Conservation (phyloP, 371 early-diverging fungal species). For the Mucor sp. region DNA sequence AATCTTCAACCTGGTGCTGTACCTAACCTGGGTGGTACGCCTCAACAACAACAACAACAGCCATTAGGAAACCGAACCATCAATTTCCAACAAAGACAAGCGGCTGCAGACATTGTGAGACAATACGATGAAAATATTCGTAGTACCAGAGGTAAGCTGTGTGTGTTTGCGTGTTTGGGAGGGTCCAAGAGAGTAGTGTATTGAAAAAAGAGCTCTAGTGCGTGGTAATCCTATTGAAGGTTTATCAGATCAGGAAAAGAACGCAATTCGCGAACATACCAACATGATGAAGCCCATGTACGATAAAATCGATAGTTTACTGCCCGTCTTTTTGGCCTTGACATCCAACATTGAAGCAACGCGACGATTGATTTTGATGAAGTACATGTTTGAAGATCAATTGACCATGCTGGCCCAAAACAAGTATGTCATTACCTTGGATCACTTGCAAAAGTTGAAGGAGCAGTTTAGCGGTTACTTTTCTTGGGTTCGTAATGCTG, state of each 20-base stretch:
- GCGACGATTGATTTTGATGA: constrained; percentile 55
- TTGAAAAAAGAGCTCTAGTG: constrained; percentile 16
- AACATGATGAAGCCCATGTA: constrained; percentile 50
- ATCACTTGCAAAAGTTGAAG: constrained; percentile 46
- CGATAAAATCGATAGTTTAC: constrained; percentile 45
- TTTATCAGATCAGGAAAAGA: constrained; percentile 55
- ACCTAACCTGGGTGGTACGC: constrained; percentile 9
- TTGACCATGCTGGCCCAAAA: constrained; percentile 47
- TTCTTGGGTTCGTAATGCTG: constrained; percentile 42
- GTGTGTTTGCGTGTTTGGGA: not conserved
- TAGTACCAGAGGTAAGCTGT: constrained; percentile 37
- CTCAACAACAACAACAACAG: constrained; percentile 8
- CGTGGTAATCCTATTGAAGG: constrained; percentile 35
- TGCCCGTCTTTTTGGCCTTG: constrained; percentile 50
- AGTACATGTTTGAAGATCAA: constrained; percentile 65
- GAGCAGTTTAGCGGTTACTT: constrained; percentile 57
- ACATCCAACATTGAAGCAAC: constrained; percentile 48
- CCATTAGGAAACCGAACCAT: not conserved
- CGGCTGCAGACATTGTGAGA: constrained; percentile 48
- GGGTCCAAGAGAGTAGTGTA: not conserved
- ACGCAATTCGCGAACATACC: constrained; percentile 47
- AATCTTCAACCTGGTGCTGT: not conserved
- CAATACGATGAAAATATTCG: constrained; percentile 51
- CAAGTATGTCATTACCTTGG: constrained; percentile 48
- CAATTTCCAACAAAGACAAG: constrained; percentile 19